Evolutionary conservation across 2,329 filamentous ascomycete species (phyloP), one percentile per base, ranked within the genome.

Genomic region (Cryoendolithus antarcticus): DNA sequence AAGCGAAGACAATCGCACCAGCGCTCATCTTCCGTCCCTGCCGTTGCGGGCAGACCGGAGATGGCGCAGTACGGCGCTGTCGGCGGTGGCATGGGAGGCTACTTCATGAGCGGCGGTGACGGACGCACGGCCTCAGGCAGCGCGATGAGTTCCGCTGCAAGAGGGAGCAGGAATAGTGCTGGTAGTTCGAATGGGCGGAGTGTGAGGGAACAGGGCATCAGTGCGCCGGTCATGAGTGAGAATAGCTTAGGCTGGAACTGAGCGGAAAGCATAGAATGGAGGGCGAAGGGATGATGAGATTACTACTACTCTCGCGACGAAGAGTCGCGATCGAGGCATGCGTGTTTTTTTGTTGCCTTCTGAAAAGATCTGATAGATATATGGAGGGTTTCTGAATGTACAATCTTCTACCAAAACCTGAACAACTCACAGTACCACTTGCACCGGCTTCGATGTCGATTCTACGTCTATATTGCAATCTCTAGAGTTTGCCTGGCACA

Each of bases 221-320:
- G 84, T 45, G 84, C 85, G 28, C 88, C 88, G 3, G 82, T 94
- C 47, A 88, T 88, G 61, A 82, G 86, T 3, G 86, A 93, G 68
- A 95, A 95, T 71, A 93, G 86, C 37, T 74, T 95, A 49, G 88
- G 88, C 54, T 95, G 88, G 88, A 93, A 93, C 69, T 95, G 72
- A 77, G 33, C 12, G 15, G 15, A 19, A 19, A 19, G 15, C 15
- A 19, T 19, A 19, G 15, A 19, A 19, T 19, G 15, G 15, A 5
- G 15, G 15, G 15, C 15, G 15, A 19, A 19, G 15, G 5, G 15
- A 19, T 19, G 15, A 19, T 19, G 15, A 19, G 15, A 19, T 19
- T 19, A 19, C 15, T 19, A 19, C 15, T 19, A 19, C 15, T 19
- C 15, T 19, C 15, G 15, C 15, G 15, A 19, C 15, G 15, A 19